A percentile compares a stretch with the other conserved stretches of the same genome.
Evolutionary conservation across 805 yeast species (phyloP).

Genomic region (Kregervanrija delftensis): DNA sequence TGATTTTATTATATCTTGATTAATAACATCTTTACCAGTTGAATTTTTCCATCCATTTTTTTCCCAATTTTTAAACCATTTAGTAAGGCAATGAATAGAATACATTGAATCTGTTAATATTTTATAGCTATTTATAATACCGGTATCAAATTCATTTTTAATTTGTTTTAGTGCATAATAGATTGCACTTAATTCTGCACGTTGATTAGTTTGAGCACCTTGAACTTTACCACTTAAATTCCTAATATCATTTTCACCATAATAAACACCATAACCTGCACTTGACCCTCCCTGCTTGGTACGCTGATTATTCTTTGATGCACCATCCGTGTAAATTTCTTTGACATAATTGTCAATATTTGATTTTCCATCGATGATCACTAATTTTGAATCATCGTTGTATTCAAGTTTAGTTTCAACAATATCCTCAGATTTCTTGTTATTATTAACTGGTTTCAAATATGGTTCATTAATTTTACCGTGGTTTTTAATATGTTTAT

Average conservation of each 20-base stretch:
- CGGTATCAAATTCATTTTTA: constrained; percentile 23
- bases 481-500: not conserved
- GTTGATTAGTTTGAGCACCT: constrained; percentile 62
- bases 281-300: constrained; percentile 17
- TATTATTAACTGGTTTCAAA: not conserved
- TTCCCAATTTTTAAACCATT: constrained; percentile 55
- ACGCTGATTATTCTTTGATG: constrained; percentile 55
- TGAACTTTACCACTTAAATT: constrained; percentile 50
- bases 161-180: constrained; percentile 44
- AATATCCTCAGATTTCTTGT: not conserved
- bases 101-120: constrained; percentile 72
- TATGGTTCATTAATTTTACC: not conserved
- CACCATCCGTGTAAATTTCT: constrained; percentile 70
- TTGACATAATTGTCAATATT: not conserved
- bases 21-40: constrained; percentile 38
- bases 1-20: constrained; percentile 42
- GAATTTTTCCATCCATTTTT: constrained; percentile 45
- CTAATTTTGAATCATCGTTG: not conserved
- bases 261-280: constrained; percentile 76
- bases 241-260: constrained; percentile 46
- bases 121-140: constrained; percentile 21
- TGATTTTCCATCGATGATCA: not conserved
- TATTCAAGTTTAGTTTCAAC: not conserved
- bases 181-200: constrained; percentile 74
- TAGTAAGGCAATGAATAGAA: constrained; percentile 45